Evolutionary conservation across 495 filamentous ascomycete genomes (phyloP), one percentile per base, ranked within the genome.

Genomic region (Penicillium mononematosum): DNA sequence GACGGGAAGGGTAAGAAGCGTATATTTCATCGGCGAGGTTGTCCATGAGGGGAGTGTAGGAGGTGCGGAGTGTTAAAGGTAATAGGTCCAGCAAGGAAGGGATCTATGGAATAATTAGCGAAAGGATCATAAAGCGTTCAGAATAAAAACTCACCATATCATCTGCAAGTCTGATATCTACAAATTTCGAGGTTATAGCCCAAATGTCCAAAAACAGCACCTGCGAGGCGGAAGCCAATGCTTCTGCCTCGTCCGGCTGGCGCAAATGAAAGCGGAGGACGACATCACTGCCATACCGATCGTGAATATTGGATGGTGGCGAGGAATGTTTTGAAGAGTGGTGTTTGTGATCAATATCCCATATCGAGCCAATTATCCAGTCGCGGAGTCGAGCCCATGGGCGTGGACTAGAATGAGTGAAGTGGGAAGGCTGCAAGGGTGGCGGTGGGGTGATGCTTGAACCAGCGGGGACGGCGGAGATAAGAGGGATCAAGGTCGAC

Each of bases 201-300:
- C 94, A 98, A 4, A 96, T 84, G 69, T 98, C 94, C 8, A 98
- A 72, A 58, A 92, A 84, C 31, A 97, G 81, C 39, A 86, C 83
- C 45, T 88, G 81, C 9, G 87, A 76, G 16, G 91, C 94, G 55
- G 87, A 79, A 11, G 86, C 83, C 55, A 98, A 75, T 3, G 87
- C 86, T 44, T 75, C 74, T 50, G 89, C 88, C 61, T 98, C 89
- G 25, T 85, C 80, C 11, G 77, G 64, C 45, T 83, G 83, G 53
- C 79, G 85, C 55, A 96, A 72, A 65, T 89, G 90, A 80, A 97
- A 97, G 16, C 94, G 86, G 38, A 97, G 75, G 14, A 98, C 93
- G 16, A 96, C 78, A 68, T 96, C 88, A 43, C 86, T 82, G 45
- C 83, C 85, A 69, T 97, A 96, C 56, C 84, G 81, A 31, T 83